Base-by-base conservation (phyloP, 2,329 filamentous ascomycete genomes). In the Sodiomyces alkalinus region DNA sequence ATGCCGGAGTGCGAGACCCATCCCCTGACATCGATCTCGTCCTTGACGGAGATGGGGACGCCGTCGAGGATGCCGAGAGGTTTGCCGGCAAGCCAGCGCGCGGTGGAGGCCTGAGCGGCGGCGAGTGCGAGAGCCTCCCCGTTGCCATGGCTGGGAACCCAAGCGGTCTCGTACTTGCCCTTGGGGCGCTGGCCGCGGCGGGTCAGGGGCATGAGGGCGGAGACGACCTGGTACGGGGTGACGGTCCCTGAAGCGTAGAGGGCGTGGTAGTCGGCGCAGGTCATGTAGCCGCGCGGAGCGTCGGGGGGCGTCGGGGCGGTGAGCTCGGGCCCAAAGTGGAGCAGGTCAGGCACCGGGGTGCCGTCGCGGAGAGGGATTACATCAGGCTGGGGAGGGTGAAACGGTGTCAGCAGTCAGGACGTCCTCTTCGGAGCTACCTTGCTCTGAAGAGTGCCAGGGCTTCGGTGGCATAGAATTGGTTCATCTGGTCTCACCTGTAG, bases 21-120 rank as follows among this genome's bases (percentile, higher is more conserved):
- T 10, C 79, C 81, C 37, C 70, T 62, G 18, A 85, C 58, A 37
- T 77, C 64, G 11, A 76, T 64, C 43, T 92, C 82, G 44, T 92
- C 83, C 53, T 93, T 92, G 41, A 90, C 69, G 0, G 76, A 79
- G 27, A 92, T 68, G 0, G 83, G 85, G 1, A 92, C 71, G 9
- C 85, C 85, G 42, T 93, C 85, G 6, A 92, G 56, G 5, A 80
- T 55, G 9, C 80, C 64, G 11, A 83, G 49, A 1, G 74, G 64
- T 35, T 64, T 63, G 0, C 80, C 78, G 11, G 63, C 56, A 33
- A 70, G 68, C 51, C 79, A 92, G 25, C 85, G 63, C 44, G 68
- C 60, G 0, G 82, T 79, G 1, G 82, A 90, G 6, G 68, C 78
- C 40, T 64, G 64, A 0, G 85, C 83, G 1, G 81, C 76, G 19